phyloP scores from a whole-genome alignment of 2,329 filamentous ascomycete species.

The Beauveria rudraprayagi region DNA sequence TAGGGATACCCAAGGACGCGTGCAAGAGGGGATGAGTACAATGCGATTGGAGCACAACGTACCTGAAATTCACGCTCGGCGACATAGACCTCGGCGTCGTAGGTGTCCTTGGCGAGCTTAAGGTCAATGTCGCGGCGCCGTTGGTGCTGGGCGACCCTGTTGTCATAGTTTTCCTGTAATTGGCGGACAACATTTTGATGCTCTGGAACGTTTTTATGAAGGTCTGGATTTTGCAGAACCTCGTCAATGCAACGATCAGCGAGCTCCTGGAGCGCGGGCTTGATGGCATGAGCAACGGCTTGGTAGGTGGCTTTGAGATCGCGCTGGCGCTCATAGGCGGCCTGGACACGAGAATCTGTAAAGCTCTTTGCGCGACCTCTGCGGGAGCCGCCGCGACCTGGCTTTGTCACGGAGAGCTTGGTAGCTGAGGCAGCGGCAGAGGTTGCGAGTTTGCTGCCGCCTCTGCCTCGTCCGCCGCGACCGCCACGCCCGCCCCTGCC shows the following conservation, averaged over 20 bases:
- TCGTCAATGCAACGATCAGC: slow-evolving; percentile 51
- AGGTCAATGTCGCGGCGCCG: slow-evolving; percentile 27
- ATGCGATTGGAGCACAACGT: slow-evolving; percentile 18
- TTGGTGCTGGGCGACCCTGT: slow-evolving; percentile 24
- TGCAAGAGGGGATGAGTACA: neutral
- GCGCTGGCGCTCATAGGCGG: slow-evolving; percentile 54
- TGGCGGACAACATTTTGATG: slow-evolving; percentile 42
- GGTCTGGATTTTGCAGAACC: slow-evolving; percentile 45
- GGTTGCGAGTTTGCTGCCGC: slow-evolving; percentile 18
- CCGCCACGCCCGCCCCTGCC: slow-evolving; percentile 12
- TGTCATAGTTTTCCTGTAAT: slow-evolving; percentile 31
- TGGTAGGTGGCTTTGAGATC: slow-evolving; percentile 59
- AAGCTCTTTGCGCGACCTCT: slow-evolving; percentile 50
- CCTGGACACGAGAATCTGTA: slow-evolving; percentile 45
- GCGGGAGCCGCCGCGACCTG: slow-evolving; percentile 30
- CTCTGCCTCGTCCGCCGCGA: slow-evolving; percentile 15
- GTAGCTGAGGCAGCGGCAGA: slow-evolving; percentile 23
- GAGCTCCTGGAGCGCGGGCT: slow-evolving; percentile 57
- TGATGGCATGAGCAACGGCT: slow-evolving; percentile 54
- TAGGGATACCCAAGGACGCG: neutral
- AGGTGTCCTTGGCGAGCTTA: slow-evolving; percentile 31
- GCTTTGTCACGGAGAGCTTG: slow-evolving; percentile 28
- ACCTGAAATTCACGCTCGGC: slow-evolving; percentile 30
- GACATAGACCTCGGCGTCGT: slow-evolving; percentile 25
- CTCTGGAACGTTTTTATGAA: slow-evolving; percentile 45